These are phyloP conservation scores for Fomitopsis pinicola DNA, from an alignment of 1,284 basidiomycete species.

Conservation along the genomic window DNA sequence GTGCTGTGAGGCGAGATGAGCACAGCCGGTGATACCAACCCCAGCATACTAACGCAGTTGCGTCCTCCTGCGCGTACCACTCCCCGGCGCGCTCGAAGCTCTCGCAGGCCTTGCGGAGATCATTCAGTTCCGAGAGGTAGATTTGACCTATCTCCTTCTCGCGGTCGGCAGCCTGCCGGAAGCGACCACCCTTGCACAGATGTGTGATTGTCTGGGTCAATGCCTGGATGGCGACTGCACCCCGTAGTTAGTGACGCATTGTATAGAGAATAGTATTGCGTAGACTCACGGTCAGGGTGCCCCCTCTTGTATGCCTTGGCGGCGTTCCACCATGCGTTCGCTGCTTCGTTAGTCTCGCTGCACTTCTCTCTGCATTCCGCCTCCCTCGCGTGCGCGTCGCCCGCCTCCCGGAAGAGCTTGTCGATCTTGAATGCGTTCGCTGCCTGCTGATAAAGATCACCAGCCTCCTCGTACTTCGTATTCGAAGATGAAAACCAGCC, in stretches of 20 bases:
- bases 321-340: conserved; percentile 96
- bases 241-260: background rate
- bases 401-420: conserved; percentile 87
- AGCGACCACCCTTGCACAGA: conserved; percentile 83
- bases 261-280: background rate
- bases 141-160: conserved; percentile 97
- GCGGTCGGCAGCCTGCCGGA: conserved; percentile 96
- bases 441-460: conserved; percentile 91
- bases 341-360: conserved; percentile 87
- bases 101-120: conserved; percentile 81
- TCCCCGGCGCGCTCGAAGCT: conserved; percentile 93
- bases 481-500: conserved; percentile 85
- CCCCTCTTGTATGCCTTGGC: conserved; percentile 91
- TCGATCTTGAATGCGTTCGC: conserved; percentile 96
- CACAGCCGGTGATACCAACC: conserved; percentile 1
- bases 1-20: conserved; percentile 51
- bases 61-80: conserved; percentile 97
- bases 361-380: conserved; percentile 88
- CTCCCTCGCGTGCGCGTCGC: conserved; percentile 84
- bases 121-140: conserved; percentile 74
- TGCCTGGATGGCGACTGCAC: conserved; percentile 86
- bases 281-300: conserved; percentile 70
- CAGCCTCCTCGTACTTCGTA: conserved; percentile 89
- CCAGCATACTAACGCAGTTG: conserved; percentile 72
- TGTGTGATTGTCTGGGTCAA: conserved; percentile 83